These are phyloP conservation scores for Metschnikowia reukaufii DNA, from an alignment of 805 yeast genomes.

Conservation along the genomic window DNA sequence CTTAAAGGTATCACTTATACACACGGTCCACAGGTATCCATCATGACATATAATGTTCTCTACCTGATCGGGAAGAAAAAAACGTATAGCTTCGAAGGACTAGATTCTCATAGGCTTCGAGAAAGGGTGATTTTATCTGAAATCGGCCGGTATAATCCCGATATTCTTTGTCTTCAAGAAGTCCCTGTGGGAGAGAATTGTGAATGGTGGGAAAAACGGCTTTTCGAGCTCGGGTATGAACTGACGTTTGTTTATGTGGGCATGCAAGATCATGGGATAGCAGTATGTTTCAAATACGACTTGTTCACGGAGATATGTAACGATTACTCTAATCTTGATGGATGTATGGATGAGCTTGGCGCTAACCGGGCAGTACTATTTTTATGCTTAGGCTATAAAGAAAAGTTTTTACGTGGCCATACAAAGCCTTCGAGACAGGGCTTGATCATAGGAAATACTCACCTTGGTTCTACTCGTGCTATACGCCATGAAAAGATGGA, in stretches of 20 bases:
- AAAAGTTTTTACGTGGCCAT: not conserved
- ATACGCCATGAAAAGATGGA: not conserved
- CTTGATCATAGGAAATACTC: slow-evolving; percentile 1
- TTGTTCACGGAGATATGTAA: slow-evolving; percentile 1
- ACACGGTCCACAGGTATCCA: slow-evolving; percentile 3
- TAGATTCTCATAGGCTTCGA: not conserved
- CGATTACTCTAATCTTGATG: not conserved
- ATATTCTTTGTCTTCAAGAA: slow-evolving; percentile 6
- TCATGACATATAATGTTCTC: slow-evolving; percentile 7
- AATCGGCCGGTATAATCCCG: slow-evolving; percentile 6
- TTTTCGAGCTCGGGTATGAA: slow-evolving; percentile 2
- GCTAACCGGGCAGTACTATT: not conserved
- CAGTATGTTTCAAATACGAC: slow-evolving; percentile 1
- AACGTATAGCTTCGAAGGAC: not conserved
- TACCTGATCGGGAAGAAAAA: not conserved
- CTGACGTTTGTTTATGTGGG: not conserved
- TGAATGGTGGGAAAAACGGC: slow-evolving; percentile 1
- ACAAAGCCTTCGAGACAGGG: slow-evolving; percentile 1
- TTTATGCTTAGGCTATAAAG: not conserved
- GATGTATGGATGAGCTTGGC: not conserved
- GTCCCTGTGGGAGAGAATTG: not conserved
- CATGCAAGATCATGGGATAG: not conserved
- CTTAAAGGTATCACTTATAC: not conserved
- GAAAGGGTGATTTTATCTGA: not conserved
- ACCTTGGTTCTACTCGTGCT: not conserved